phyloP scores from a whole-genome alignment of 2,329 filamentous ascomycete species.

The Ophiosphaerella korrae region DNA sequence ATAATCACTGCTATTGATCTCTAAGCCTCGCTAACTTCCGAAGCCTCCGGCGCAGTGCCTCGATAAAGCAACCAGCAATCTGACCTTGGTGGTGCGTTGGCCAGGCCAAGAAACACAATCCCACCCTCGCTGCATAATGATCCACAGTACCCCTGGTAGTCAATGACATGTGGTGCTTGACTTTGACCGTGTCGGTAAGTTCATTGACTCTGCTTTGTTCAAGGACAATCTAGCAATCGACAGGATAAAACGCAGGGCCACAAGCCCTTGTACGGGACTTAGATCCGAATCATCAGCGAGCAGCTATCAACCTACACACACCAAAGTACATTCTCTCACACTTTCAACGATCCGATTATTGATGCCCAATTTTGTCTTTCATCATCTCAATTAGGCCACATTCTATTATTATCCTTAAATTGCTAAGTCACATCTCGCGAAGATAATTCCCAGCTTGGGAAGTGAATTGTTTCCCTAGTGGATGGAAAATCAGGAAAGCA shows the following conservation, averaged over 20 bases:
- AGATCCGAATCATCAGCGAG: slow-evolving; percentile 46
- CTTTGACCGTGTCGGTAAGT: too few species aligned
- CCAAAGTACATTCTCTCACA: slow-evolving; percentile 12
- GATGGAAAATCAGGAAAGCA: not conserved
- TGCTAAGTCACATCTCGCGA: too few species aligned
- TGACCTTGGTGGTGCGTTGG: slow-evolving; percentile 7
- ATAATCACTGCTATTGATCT: slow-evolving; percentile 13
- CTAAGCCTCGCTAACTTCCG: slow-evolving; percentile 7
- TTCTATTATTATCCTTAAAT: slow-evolving; percentile 8
- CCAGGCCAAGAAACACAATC: slow-evolving; percentile 13
- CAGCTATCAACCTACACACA: slow-evolving; percentile 16
- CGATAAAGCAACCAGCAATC: slow-evolving; percentile 16
- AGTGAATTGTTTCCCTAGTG: not conserved
- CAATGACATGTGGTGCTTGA: too few species aligned
- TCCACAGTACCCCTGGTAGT: slow-evolving; percentile 1
- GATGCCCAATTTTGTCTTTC: slow-evolving; percentile 21
- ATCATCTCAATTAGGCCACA: slow-evolving; percentile 11
- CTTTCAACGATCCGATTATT: slow-evolving; percentile 17
- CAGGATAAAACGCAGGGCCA: slow-evolving; percentile 9
- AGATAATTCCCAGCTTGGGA: too few species aligned
- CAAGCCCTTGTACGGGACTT: slow-evolving; percentile 14
- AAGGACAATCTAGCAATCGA: not conserved
- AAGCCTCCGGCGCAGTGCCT: slow-evolving; percentile 20
- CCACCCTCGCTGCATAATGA: slow-evolving; percentile 3
- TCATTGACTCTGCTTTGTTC: not conserved